phyloP scores from a whole-genome alignment of 2,329 filamentous ascomycete genomes.

The Colletotrichum orchidophilum region DNA sequence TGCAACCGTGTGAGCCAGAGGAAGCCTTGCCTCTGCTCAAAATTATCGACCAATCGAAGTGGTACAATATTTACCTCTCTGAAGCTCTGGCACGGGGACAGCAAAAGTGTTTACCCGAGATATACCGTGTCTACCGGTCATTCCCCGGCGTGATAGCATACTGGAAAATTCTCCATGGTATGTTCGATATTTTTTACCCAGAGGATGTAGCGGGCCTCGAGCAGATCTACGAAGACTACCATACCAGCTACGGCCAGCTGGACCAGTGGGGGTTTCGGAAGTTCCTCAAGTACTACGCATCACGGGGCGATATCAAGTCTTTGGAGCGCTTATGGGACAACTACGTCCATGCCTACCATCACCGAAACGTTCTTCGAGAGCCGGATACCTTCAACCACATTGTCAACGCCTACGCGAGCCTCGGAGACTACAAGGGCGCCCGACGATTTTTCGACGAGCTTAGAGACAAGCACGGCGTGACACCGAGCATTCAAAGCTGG shows the following conservation, averaged over 20 bases:
- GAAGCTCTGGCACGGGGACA: constrained; percentile 41
- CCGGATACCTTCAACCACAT: constrained; percentile 63
- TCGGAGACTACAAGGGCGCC: constrained; percentile 70
- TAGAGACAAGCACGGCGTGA: constrained; percentile 59
- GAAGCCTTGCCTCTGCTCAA: constrained; percentile 51
- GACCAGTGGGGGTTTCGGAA: constrained; percentile 57
- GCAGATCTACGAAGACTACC: constrained; percentile 60
- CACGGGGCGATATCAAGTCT: constrained; percentile 55
- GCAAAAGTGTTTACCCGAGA: constrained; percentile 45
- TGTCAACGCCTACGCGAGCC: constrained; percentile 76
- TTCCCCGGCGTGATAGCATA: constrained; percentile 50
- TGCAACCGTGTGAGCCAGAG: constrained; percentile 44
- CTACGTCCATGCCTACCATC: constrained; percentile 47
- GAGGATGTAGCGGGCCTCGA: constrained; percentile 53
- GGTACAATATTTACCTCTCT: constrained; percentile 57
- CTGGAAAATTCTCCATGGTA: constrained; percentile 50
- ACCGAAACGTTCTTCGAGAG: constrained; percentile 43
- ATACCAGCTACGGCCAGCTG: constrained; percentile 49
- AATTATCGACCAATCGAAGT: constrained; percentile 46
- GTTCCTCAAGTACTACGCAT: constrained; percentile 59
- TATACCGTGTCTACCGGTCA: constrained; percentile 58
- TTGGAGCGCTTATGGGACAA: constrained; percentile 57
- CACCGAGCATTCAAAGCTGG: constrained; percentile 71
- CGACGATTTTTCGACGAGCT: constrained; percentile 72
- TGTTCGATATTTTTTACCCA: constrained; percentile 55